Base-by-base conservation (phyloP, 257 asterid genomes). In the Nicotiana noctiflora region DNA sequence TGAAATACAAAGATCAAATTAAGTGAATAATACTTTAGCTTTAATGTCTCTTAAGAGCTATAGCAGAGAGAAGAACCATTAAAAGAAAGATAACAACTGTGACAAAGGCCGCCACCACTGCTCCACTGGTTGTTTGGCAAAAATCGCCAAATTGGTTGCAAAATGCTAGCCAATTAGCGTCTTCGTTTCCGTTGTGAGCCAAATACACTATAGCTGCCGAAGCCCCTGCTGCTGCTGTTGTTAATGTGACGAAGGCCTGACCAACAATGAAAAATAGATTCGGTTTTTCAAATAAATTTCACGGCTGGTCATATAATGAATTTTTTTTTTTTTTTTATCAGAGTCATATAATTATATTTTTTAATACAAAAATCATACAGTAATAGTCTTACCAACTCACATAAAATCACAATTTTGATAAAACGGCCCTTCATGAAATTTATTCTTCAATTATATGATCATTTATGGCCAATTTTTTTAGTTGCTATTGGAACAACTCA, bases 181-280 rank as follows among this genome's bases (percentile, higher is more conserved):
- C 79, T 4, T 90, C 18, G 63, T 87, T 93, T n/a, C 97, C 96
- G 21, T 88, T 74, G 84, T 93, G 96, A 6, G 96, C 91, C 80
- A 91, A 87, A 89, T 91, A 93, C 18, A 88, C 98, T 68, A 94
- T 90, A 63, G 94, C 97, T 3, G 97, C 86, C 2, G 97, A 88
- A 2, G 96, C 86, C 13, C 83, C 87, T 13, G 91, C 88, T 5
- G 97, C 94, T 0, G 97, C 84, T 1, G 93, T 89, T 3, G 92
- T 82, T 86, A 92, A 75, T 21, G 89, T 86, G 79, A 87, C 60
- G 1, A 90, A 79, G 79, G 85, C 79, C 98, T 93, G 15, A 63
- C 6, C 14, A 66, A 34, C 10, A 10, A n/a, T 63, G 6, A 4
- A 9, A 34, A 34, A 12, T 25, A 29, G 6, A 25, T 51, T 34